phyloP scores from a whole-genome alignment of 1,139 yeast genomes.

The Geotrichum aggregatum region DNA sequence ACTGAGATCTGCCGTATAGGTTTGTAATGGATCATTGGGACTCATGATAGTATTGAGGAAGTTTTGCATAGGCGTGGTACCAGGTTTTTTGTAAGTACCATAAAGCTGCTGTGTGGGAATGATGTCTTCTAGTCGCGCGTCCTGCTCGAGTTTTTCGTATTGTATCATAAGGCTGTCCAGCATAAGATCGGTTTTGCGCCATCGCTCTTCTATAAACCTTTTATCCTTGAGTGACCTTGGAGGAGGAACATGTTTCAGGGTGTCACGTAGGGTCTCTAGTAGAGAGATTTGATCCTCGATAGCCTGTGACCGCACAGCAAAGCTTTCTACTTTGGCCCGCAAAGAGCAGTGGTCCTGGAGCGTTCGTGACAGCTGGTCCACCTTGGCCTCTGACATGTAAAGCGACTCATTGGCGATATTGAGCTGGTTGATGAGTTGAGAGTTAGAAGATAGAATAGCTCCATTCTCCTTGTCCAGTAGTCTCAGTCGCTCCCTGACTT shows the following conservation, averaged over 20 bases:
- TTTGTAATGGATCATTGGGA: too few relatives aligned
- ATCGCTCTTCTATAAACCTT: conserved; percentile 23
- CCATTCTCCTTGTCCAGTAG: conserved; percentile 23
- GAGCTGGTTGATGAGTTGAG: conserved; percentile 26
- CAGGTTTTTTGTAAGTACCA: too few relatives aligned
- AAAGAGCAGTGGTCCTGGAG: conserved; percentile 11
- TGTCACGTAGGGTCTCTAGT: conserved; percentile 26
- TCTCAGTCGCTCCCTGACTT: not conserved
- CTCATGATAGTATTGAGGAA: not conserved
- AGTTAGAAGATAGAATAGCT: conserved; percentile 25
- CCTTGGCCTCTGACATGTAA: conserved; percentile 9
- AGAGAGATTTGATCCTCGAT: conserved; percentile 26
- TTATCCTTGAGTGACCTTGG: conserved; percentile 21
- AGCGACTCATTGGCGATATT: conserved; percentile 23
- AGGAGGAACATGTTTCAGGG: conserved; percentile 23
- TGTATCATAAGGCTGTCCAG: conserved; percentile 27
- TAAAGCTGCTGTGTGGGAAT: not conserved
- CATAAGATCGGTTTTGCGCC: conserved; percentile 27
- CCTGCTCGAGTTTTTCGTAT: conserved; percentile 25
- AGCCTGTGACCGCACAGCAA: conserved; percentile 23
- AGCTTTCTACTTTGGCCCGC: conserved; percentile 24
- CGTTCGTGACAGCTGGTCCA: conserved; percentile 1
- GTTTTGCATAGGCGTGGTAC: not conserved
- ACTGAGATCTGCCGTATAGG: not conserved
- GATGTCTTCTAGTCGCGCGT: conserved; percentile 4